phyloP scores from a whole-genome alignment of 768 basidiomycete species.

The Zangia roseola region DNA sequence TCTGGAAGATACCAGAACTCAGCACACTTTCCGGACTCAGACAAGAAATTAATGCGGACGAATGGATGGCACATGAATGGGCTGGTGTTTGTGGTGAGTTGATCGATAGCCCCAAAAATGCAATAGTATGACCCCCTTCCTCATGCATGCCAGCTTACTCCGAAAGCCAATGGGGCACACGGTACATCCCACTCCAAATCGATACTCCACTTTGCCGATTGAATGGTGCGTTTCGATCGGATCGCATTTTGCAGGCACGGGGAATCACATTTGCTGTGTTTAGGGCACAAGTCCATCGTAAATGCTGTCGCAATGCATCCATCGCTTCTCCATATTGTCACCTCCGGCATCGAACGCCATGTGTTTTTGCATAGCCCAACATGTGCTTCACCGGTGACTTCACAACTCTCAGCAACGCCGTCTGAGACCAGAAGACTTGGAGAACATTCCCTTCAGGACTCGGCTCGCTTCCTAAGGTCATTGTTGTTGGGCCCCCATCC shows the following conservation, averaged over 20 bases:
- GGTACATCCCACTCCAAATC: slow-evolving; percentile 62
- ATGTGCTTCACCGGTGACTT: slow-evolving; percentile 47
- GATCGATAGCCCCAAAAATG: slow-evolving; percentile 10
- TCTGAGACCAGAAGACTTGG: slow-evolving; percentile 47
- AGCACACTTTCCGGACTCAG: slow-evolving; percentile 44
- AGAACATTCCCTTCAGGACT: slow-evolving; percentile 34
- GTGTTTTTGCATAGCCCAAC: slow-evolving; percentile 71
- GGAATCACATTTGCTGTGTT: slow-evolving; percentile 5
- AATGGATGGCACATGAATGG: slow-evolving; percentile 43
- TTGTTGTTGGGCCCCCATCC: slow-evolving; percentile 27
- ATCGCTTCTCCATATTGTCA: slow-evolving; percentile 59
- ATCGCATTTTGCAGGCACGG: neutral
- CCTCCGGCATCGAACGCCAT: slow-evolving; percentile 72
- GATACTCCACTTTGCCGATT: slow-evolving; percentile 60
- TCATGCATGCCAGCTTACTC: slow-evolving; percentile 43
- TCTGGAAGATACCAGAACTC: slow-evolving; percentile 71
- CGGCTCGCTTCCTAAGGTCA: slow-evolving; percentile 38
- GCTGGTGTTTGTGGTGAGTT: slow-evolving; percentile 31
- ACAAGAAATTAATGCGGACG: slow-evolving; percentile 40
- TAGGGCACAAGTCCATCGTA: slow-evolving; percentile 76
- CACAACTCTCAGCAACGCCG: slow-evolving; percentile 46
- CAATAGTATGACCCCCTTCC: slow-evolving; percentile 6
- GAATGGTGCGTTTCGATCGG: slow-evolving; percentile 42
- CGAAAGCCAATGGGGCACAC: slow-evolving; percentile 35
- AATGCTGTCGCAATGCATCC: slow-evolving; percentile 77